A percentile compares a stretch with the other conserved stretches of the same genome.
Evolutionary conservation across 2,329 filamentous ascomycete genomes (phyloP).

Genomic region (Aquanectria penicillioides): DNA sequence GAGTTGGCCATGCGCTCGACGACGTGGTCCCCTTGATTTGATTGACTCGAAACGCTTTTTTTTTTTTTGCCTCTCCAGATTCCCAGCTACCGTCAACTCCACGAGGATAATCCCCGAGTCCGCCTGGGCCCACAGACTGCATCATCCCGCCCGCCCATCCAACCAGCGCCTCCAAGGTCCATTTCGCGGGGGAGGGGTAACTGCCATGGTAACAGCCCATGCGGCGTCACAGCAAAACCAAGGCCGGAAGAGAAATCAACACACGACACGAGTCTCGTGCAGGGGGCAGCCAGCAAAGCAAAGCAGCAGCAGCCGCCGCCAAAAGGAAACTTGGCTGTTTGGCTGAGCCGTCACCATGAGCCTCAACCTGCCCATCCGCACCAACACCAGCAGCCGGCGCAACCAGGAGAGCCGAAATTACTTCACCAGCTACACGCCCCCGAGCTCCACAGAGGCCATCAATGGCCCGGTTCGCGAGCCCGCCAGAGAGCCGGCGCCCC

Average conservation of each 20-base stretch:
- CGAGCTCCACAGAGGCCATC: conserved; percentile 70
- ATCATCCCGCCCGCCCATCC: conserved; percentile 20
- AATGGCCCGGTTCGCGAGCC: conserved; percentile 69
- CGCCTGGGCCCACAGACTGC: conserved; percentile 12
- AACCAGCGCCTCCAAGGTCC: conserved; percentile 17
- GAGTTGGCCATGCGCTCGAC: conserved; percentile 16
- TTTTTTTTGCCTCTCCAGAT: background rate
- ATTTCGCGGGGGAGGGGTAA: conserved; percentile 39
- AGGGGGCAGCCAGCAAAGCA: background rate
- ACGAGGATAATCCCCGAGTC: conserved; percentile 8
- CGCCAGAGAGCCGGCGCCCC: conserved; percentile 59
- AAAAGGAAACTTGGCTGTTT: background rate
- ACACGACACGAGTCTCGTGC: background rate
- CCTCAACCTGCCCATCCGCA: conserved; percentile 62
- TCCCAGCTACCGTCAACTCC: background rate
- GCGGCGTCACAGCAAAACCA: conserved; percentile 16
- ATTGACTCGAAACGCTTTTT: conserved; percentile 3
- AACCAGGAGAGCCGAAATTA: conserved; percentile 67
- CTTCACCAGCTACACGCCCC: conserved; percentile 64
- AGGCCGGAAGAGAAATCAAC: background rate
- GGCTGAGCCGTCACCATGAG: conserved; percentile 51
- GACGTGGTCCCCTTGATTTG: conserved; percentile 3
- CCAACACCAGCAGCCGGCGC: conserved; percentile 56
- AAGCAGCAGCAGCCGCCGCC: background rate
- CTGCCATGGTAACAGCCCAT: conserved; percentile 31